A percentile compares a stretch with the other conserved stretches of the same genome.
These are phyloP conservation scores for Acorus gramineus DNA, from an alignment of 106 monocot species.

Conservation along the genomic window DNA sequence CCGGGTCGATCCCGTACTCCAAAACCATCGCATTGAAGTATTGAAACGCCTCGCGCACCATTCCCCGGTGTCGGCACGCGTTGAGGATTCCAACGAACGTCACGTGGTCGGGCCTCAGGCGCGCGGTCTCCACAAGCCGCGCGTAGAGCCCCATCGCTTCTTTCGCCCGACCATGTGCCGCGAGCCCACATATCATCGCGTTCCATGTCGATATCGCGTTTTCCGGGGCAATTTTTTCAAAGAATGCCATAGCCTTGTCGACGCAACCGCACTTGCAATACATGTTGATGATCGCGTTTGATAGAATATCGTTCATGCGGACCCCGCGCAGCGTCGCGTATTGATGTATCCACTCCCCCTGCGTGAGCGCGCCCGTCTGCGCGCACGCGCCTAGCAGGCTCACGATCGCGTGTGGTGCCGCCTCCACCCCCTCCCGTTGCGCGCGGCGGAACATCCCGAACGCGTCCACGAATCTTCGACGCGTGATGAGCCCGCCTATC, in stretches of 20 bases:
- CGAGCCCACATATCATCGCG: slow-evolving; percentile 47
- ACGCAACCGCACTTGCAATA: slow-evolving; percentile 55
- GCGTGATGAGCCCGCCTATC: slow-evolving; percentile 40
- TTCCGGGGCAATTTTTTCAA: slow-evolving; percentile 16
- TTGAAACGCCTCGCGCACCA: slow-evolving; percentile 27
- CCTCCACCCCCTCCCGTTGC: slow-evolving; percentile 24
- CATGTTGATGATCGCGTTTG: slow-evolving; percentile 50
- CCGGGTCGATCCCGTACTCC: slow-evolving; percentile 28
- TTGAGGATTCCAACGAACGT: slow-evolving; percentile 49
- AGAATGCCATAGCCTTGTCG: slow-evolving; percentile 27
- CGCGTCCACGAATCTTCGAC: slow-evolving; percentile 21
- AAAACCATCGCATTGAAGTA: slow-evolving; percentile 51
- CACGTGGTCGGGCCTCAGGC: slow-evolving; percentile 41
- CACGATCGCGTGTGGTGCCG: slow-evolving; percentile 40
- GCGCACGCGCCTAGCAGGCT: slow-evolving; percentile 44
- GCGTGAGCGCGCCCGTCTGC: slow-evolving; percentile 35
- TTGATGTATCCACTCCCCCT: slow-evolving; percentile 35
- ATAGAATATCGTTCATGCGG: slow-evolving; percentile 19
- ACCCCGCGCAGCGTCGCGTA: slow-evolving; percentile 14
- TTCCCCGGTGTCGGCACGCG: slow-evolving; percentile 60
- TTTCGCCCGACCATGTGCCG: slow-evolving; percentile 45
- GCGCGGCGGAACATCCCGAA: slow-evolving; percentile 34
- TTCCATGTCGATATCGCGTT: slow-evolving; percentile 61
- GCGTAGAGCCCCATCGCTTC: slow-evolving; percentile 37
- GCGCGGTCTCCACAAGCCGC: slow-evolving; percentile 17